These are phyloP conservation scores for Auricularia heimuer DNA, from an alignment of 768 basidiomycete genomes.

Conservation along the genomic window DNA sequence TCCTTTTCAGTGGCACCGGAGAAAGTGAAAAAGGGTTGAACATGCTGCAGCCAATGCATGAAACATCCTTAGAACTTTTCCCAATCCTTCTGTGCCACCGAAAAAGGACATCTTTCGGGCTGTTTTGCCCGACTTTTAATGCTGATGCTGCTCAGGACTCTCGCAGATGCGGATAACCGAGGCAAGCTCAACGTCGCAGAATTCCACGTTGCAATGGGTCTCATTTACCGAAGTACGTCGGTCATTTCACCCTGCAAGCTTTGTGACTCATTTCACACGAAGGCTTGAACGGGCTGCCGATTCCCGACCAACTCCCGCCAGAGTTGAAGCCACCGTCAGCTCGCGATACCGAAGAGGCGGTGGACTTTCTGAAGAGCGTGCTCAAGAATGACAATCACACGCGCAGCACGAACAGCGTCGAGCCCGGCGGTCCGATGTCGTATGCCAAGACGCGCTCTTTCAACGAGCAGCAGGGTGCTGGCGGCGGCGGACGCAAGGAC, in stretches of 20 bases:
- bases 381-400: conserved; percentile 67
- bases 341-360: conserved; percentile 78
- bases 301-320: conserved; percentile 76
- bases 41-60: too few relatives aligned
- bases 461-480: conserved; percentile 38
- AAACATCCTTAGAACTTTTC: too few relatives aligned
- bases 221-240: conserved; percentile 87
- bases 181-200: conserved; percentile 93
- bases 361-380: conserved; percentile 79
- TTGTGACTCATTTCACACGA: not conserved
- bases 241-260: too few relatives aligned
- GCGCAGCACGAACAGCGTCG: conserved; percentile 45
- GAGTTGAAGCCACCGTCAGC: conserved; percentile 91
- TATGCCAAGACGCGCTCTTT: conserved; percentile 65
- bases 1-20: too few relatives aligned
- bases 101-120: too few relatives aligned
- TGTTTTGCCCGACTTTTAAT: too few relatives aligned
- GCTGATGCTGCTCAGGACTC: conserved; percentile 48
- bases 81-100: too few relatives aligned
- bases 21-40: too few relatives aligned
- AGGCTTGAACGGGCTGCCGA: conserved; percentile 88
- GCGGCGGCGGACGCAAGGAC: conserved; percentile 61
- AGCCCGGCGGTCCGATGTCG: conserved; percentile 46
- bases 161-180: conserved; percentile 87
- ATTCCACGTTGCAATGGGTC: conserved; percentile 97